Percentiles rank a stretch among this genome's conserved stretches.
These are phyloP conservation scores for Lachnellula subtilissima DNA, from an alignment of 2,329 filamentous ascomycete species.

Conservation along the genomic window DNA sequence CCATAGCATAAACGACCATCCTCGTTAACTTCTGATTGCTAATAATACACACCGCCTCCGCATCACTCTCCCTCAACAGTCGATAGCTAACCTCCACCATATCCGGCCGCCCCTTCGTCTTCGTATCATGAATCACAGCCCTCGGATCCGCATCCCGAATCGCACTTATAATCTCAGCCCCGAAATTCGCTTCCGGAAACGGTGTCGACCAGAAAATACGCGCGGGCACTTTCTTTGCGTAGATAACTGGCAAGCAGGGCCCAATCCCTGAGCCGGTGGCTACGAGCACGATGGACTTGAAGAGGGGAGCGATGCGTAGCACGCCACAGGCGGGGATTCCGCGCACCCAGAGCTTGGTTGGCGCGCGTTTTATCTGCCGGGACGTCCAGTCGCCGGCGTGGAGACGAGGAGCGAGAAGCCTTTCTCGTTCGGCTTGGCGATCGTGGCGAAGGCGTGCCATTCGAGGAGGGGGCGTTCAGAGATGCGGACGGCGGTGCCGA, in stretches of 20 bases:
- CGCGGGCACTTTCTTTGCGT: conserved; percentile 20
- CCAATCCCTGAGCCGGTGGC: conserved; percentile 72
- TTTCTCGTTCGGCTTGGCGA: conserved; percentile 37
- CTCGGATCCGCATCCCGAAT: conserved; percentile 31
- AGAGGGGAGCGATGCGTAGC: conserved; percentile 61
- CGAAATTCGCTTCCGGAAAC: conserved; percentile 32
- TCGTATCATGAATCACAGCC: conserved; percentile 35
- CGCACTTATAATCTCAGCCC: conserved; percentile 30
- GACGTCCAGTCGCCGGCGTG: conserved; percentile 71
- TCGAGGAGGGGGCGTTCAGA: conserved; percentile 47
- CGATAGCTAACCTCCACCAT: conserved; percentile 31
- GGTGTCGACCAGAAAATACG: conserved; percentile 36
- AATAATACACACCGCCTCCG: conserved; percentile 36
- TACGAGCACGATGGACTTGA: conserved; percentile 60
- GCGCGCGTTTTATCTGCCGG: conserved; percentile 56
- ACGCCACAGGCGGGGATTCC: conserved; percentile 65
- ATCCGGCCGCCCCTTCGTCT: conserved; percentile 31
- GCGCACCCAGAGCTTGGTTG: conserved; percentile 60
- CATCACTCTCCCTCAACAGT: conserved; percentile 29
- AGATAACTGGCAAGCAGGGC: conserved; percentile 47
- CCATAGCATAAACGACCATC: conserved; percentile 37
- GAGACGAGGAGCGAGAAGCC: conserved; percentile 48
- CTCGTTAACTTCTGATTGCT: conserved; percentile 35
- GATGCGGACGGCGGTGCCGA: conserved; percentile 42
- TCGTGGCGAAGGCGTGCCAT: conserved; percentile 55